A percentile compares a stretch with the other conserved stretches of the same genome.
These are phyloP conservation scores for Panus rudis DNA, from an alignment of 768 basidiomycete genomes.

Conservation along the genomic window DNA sequence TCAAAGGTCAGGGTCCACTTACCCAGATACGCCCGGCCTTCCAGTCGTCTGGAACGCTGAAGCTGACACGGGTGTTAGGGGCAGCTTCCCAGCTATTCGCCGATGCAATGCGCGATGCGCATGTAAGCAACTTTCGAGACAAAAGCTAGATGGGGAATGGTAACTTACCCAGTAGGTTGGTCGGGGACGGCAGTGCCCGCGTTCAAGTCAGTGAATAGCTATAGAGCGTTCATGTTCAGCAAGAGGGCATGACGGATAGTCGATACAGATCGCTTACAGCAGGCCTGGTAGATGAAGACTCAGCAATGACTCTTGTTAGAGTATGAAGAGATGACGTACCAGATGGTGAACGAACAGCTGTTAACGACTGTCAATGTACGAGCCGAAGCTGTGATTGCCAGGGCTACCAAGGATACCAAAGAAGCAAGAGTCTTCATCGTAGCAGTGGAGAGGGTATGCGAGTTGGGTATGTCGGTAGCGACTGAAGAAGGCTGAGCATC, in stretches of 20 bases:
- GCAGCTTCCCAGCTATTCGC: conserved; percentile 29
- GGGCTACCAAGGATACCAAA: conserved; percentile 8
- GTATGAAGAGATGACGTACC: conserved; percentile 31
- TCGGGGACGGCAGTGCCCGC: conserved; percentile 40
- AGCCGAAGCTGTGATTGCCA: conserved; percentile 27
- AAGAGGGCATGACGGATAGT: background rate
- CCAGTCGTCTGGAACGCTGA: conserved; percentile 59
- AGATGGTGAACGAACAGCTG: conserved; percentile 61
- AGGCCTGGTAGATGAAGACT: conserved; percentile 29
- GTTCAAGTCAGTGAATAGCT: conserved; percentile 57
- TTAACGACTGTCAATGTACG: conserved; percentile 58
- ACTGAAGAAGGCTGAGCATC: no score
- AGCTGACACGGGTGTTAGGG: conserved; percentile 32
- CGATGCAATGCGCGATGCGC: background rate
- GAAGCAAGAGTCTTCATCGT: conserved; percentile 8
- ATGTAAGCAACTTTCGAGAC: background rate
- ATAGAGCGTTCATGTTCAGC: no score
- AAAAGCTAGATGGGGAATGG: background rate
- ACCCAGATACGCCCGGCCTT: conserved; percentile 62
- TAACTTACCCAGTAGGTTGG: conserved; percentile 37
- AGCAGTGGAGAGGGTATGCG: no score
- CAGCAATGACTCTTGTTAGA: background rate
- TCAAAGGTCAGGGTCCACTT: conserved; percentile 2
- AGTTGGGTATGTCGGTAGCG: no score
- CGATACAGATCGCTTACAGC: conserved; percentile 26